Conservation (phyloP, 1,139 yeast genomes). For the Pichia norvegensis region DNA sequence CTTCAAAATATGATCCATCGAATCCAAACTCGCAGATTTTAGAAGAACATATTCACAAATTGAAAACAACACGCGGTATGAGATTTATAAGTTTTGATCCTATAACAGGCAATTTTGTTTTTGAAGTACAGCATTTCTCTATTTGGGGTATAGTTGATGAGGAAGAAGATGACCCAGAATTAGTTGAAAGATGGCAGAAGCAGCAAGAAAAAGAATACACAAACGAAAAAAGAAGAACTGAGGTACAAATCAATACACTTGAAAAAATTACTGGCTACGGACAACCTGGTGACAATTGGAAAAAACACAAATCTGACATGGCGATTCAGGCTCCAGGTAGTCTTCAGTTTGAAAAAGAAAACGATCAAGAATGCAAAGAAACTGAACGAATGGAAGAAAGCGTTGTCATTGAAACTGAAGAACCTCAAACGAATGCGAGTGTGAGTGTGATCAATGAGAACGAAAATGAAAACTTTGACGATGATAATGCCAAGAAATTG, state of each 20-base stretch:
- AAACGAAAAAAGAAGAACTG: slow-evolving; percentile 18
- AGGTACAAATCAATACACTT: slow-evolving; percentile 17
- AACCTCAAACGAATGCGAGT: background rate
- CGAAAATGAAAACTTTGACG: background rate
- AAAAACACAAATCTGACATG: slow-evolving; percentile 15
- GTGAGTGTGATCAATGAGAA: background rate
- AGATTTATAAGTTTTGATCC: slow-evolving; percentile 77
- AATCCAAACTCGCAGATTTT: slow-evolving; percentile 35
- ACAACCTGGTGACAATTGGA: slow-evolving; percentile 17
- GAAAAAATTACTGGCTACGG: slow-evolving; percentile 19
- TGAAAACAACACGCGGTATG: slow-evolving; percentile 55
- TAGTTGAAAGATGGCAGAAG: slow-evolving; percentile 27
- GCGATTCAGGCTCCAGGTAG: slow-evolving; percentile 20
- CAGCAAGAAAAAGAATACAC: slow-evolving; percentile 30
- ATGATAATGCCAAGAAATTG: background rate
- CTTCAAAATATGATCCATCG: slow-evolving; percentile 34
- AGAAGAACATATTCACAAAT: slow-evolving; percentile 40
- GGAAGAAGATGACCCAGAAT: slow-evolving; percentile 41
- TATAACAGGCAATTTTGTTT: slow-evolving; percentile 68
- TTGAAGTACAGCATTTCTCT: slow-evolving; percentile 85
- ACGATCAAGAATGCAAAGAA: background rate
- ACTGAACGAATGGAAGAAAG: background rate
- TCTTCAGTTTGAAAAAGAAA: slow-evolving; percentile 12
- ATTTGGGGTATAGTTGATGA: slow-evolving; percentile 84
- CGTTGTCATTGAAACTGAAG: background rate